These are phyloP conservation scores for Juglanconis sp. DNA, from an alignment of 2,329 filamentous ascomycete genomes.

Conservation along the genomic window DNA sequence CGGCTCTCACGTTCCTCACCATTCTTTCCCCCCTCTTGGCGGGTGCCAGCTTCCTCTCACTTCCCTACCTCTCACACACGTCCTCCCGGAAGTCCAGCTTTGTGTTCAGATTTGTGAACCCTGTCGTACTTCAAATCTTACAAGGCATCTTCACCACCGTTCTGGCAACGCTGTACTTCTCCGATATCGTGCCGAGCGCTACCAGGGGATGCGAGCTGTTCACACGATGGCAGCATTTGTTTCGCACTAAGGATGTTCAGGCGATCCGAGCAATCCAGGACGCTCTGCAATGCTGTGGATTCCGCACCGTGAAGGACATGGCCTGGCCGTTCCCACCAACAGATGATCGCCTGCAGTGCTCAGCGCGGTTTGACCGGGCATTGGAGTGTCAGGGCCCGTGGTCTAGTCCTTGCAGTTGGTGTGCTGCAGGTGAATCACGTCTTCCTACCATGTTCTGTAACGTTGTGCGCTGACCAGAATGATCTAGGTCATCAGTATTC, in stretches of 20 bases:
- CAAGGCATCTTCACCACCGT: conserved; percentile 41
- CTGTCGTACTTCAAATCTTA: conserved; percentile 36
- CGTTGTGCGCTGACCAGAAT: too few relatives aligned
- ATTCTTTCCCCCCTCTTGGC: conserved; percentile 39
- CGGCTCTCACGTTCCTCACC: conserved; percentile 33
- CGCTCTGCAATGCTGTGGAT: conserved; percentile 63
- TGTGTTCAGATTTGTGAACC: conserved; percentile 24
- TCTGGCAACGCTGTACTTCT: conserved; percentile 42
- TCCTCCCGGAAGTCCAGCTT: conserved; percentile 19
- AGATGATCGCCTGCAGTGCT: conserved; percentile 34
- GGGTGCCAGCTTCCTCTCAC: conserved; percentile 34
- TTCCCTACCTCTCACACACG: conserved; percentile 30
- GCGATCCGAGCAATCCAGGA: conserved; percentile 62
- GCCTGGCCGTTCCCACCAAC: conserved; percentile 57
- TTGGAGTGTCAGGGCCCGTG: conserved; percentile 50
- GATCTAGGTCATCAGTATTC: conserved; percentile 1
- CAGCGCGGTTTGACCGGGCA: conserved; percentile 41
- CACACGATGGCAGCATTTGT: conserved; percentile 54
- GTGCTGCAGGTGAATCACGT: conserved; percentile 47
- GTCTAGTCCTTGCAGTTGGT: conserved; percentile 50
- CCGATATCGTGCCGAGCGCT: conserved; percentile 31
- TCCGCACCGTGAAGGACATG: conserved; percentile 54
- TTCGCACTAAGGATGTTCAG: conserved; percentile 42
- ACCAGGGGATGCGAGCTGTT: conserved; percentile 51
- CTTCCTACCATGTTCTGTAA: not conserved